phyloP scores from a whole-genome alignment of 75 land plant species.

The Larix kaempferi region DNA sequence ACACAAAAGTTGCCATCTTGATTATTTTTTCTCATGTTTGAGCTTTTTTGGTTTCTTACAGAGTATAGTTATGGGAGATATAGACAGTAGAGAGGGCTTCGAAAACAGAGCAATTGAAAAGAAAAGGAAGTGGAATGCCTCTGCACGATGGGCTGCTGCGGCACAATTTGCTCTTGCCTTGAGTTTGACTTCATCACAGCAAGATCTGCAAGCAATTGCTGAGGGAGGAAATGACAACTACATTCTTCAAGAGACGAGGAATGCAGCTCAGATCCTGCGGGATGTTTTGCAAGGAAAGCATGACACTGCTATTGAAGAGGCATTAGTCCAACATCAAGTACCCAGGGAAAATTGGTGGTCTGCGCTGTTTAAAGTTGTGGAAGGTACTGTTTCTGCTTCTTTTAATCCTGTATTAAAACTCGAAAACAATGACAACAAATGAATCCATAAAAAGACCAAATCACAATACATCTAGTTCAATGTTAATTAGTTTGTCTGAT shows the following conservation, averaged over 20 bases:
- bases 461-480: not conserved
- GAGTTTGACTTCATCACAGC: constrained; percentile 69
- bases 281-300: constrained; percentile 76
- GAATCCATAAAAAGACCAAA: not conserved
- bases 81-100: constrained; percentile 29
- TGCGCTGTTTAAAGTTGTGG: constrained; percentile 61
- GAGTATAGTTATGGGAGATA: constrained; percentile 53
- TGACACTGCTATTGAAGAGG: constrained; percentile 61
- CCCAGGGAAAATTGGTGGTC: constrained; percentile 89
- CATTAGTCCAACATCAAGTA: constrained; percentile 40
- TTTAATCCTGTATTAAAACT: not conserved
- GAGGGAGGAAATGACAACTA: constrained; percentile 46
- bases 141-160: constrained; percentile 90
- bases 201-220: constrained; percentile 45
- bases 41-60: constrained; percentile 10
- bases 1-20: too few species aligned
- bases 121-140: constrained; percentile 70
- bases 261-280: constrained; percentile 70
- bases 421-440: not conserved
- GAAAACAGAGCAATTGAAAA: constrained; percentile 29
- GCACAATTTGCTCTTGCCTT: constrained; percentile 86
- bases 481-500: not conserved
- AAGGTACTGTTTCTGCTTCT: constrained; percentile 44
- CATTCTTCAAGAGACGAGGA: constrained; percentile 67
- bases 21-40: not conserved